Base-by-base conservation (phyloP, 2,329 filamentous ascomycete species). In the Fusarium devonianum region DNA sequence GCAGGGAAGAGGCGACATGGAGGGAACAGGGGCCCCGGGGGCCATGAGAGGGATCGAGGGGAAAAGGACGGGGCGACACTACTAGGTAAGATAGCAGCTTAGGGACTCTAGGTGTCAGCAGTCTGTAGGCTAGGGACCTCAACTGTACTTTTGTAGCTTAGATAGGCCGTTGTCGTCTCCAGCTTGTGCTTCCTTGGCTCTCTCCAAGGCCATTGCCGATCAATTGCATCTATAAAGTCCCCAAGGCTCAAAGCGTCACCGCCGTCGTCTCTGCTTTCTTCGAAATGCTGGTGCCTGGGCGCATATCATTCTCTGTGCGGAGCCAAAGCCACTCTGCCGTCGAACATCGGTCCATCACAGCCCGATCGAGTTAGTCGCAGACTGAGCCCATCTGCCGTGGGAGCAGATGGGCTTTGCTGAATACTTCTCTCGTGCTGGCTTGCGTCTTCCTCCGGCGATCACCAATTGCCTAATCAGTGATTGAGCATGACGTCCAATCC, bases 201-300 rank as follows among this genome's bases (percentile, higher is more conserved):
- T n/a, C n/a, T n/a, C n/a, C n/a, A n/a, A n/a, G n/a, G n/a, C n/a
- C n/a, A n/a, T n/a, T n/a, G n/a, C n/a, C n/a, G n/a, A n/a, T n/a
- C n/a, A n/a, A n/a, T n/a, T n/a, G n/a, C n/a, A n/a, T n/a, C n/a
- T n/a, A n/a, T n/a, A n/a, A n/a, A n/a, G 19, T n/a, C 33, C 34
- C 18, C 28, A n/a, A 6, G 19, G 17, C 16, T 19, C 17, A 41
- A 41, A 8, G 36, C 38, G 39, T 26, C 37, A 35, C 35, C 40
- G 25, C 48, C 37, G 32, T 33, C 7, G 22, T 9, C 22, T 5
- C 43, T 45, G 29, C 30, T 30, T 21, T n/a, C 35, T 29, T 26
- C 32, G 22, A 36, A 62, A 63, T 53, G 29, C 47, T 64, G 61
- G 55, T 64, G 61, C 61, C 61, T 64, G 34, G 47, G 46, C 35